These are phyloP conservation scores for Mitragyna speciosa DNA, from an alignment of 257 asterid genomes.

Conservation along the genomic window DNA sequence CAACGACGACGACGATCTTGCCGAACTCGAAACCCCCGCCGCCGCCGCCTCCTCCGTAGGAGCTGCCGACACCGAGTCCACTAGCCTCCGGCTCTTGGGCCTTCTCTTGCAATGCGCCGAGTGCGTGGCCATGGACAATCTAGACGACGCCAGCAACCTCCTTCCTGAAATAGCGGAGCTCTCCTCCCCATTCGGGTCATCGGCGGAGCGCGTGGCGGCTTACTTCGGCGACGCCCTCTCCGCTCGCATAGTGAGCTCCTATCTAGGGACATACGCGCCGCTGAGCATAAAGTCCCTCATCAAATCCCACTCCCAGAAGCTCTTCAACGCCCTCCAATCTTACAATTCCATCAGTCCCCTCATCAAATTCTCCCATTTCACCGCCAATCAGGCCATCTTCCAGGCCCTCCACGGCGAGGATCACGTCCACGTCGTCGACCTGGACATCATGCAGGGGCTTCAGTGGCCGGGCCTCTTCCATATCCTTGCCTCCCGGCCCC, in stretches of 20 bases:
- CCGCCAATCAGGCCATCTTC: slow-evolving; percentile 90
- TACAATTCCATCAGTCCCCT: slow-evolving; percentile 76
- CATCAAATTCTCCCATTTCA: slow-evolving; percentile 88
- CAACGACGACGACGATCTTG: slow-evolving; percentile 19
- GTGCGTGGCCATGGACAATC: slow-evolving; percentile 72
- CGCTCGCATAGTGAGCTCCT: slow-evolving; percentile 65
- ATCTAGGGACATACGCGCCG: slow-evolving; percentile 64
- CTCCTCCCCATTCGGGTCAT: slow-evolving; percentile 86
- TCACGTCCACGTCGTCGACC: slow-evolving; percentile 88
- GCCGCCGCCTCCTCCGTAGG: neutral
- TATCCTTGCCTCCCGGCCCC: slow-evolving; percentile 66
- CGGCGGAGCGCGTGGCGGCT: slow-evolving; percentile 92
- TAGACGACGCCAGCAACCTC: slow-evolving; percentile 60
- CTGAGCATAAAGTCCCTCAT: slow-evolving; percentile 30
- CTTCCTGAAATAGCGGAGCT: slow-evolving; percentile 84
- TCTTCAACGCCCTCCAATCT: slow-evolving; percentile 69
- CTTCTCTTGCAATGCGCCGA: slow-evolving; percentile 89
- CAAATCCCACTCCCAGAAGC: slow-evolving; percentile 53
- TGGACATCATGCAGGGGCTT: slow-evolving; percentile 96
- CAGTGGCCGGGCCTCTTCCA: slow-evolving; percentile 97
- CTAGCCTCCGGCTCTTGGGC: slow-evolving; percentile 71
- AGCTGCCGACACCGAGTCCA: slow-evolving; percentile 33
- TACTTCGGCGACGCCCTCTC: slow-evolving; percentile 90
- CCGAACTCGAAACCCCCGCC: neutral
- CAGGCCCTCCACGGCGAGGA: slow-evolving; percentile 78